Evolutionary conservation across 2,329 filamentous ascomycete genomes (phyloP), one percentile per base, ranked within the genome.

Genomic region (Aspergillus unguis): DNA sequence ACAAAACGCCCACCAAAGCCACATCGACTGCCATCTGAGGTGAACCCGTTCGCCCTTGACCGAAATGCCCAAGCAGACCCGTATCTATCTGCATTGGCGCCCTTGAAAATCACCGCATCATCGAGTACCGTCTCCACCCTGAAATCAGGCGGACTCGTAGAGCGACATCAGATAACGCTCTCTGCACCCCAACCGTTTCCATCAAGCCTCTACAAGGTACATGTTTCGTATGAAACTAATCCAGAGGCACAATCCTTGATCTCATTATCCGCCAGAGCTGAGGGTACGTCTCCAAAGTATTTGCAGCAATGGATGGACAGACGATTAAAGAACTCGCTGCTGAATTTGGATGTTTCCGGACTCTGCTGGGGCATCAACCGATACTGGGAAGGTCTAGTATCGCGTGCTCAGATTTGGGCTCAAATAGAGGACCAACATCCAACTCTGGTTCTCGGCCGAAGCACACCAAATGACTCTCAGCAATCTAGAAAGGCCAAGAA

Each of bases 1-100:
- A 59, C 62, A 23, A 70, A 64, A 40, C 56, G 60, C 7, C 56
- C 60, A 37, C 55, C 55, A 11, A 59, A 58, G 5, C 47, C 55
- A 9, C 59, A 50, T 5, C 2, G 66, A 80, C 0, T 73, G 79
- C 28, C 25, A 2, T 31, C 43, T 33, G 25, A 51, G 6, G 88
- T 86, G 1, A 88, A 92, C 62, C 80, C 84, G 1, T 77, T 91
- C 71, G 77, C 81, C 1, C 77, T 86, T 1, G 75, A 79, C 41
- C 60, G 65, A 32, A 59, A 59, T 25, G 56, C 62, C 0, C 82
- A 91, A 54, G 82, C 87, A 45, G 71, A 87, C 2, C 83, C 86
- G 0, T 90, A 86, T 58, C 76, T 92, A 0, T 81, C 86, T 42
- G 77, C 86, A 6, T 90, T 94, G 61, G 87, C 83, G 0, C 83